Base-by-base conservation (phyloP, 164 flowering plant genomes). In the Sedum album region DNA sequence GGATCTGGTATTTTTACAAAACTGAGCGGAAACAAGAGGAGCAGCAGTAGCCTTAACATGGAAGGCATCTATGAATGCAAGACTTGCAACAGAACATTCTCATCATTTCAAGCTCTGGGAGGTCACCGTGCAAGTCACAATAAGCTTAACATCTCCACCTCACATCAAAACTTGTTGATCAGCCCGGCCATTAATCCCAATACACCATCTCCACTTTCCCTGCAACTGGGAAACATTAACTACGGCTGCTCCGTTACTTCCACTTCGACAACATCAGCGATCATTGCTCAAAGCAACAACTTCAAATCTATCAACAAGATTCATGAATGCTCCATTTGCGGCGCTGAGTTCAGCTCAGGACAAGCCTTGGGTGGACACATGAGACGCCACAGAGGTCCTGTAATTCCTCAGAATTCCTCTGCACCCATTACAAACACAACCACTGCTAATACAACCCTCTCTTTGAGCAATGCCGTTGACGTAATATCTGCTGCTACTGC, bases 281-380 rank as follows among this genome's bases (percentile, higher is more conserved):
- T 41, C 11, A 35, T 3, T 35, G 38, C 38, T 41, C 46, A 9
- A 41, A 41, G 11, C 46, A 41, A 14, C 38, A 35, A 35, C 38
- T 18, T 18, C 1, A 18, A 49, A 9, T 49, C 55, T 1, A 17
- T 10, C 23, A 18, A 49, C 55, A 49, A 49, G 23, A 21, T 49
- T 49, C 55, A 49, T 21, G 55, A 49, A 21, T 49, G 55, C 55
- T 18, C 55, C 55, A 49, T 49, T n/a, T 49, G 55, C 20, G 55
- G 55, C 23, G 55, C 55, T 5, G 55, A 49, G 20, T 49, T 49
- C 55, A 49, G 55, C 55, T 49, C 55, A 23, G 55, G 55, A 49
- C 55, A 49, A 49, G 55, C 55, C 55, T 21, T 49, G 23, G 55
- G 55, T 23, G 55, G 55, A n/a, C 55, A 49, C 23, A 49, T 49